These are phyloP conservation scores for Phialophora verrucosa DNA, from an alignment of 2,329 filamentous ascomycete species.

Conservation along the genomic window DNA sequence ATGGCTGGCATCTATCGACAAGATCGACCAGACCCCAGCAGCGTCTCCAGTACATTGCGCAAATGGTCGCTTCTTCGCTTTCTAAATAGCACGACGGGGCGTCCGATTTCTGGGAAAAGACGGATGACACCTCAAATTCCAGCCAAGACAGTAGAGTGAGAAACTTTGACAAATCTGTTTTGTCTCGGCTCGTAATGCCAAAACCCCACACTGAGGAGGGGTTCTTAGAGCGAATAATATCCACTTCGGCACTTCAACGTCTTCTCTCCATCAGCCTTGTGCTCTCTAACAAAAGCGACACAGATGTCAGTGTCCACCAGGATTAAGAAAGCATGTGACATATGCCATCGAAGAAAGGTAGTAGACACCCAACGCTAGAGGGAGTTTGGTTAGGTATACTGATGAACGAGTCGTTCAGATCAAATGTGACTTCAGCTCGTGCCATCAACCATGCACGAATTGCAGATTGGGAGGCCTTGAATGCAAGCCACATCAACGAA, in stretches of 20 bases:
- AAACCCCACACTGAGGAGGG: constrained; percentile 4
- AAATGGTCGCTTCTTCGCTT: too few species aligned
- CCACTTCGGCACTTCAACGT: too few species aligned
- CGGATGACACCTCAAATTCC: not conserved
- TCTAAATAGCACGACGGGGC: too few species aligned
- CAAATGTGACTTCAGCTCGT: constrained; percentile 20
- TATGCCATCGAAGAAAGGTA: constrained; percentile 28
- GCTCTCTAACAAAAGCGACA: not conserved
- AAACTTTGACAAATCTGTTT: not conserved
- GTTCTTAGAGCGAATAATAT: too few species aligned
- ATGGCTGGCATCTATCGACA: too few species aligned
- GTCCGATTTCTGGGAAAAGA: too few species aligned
- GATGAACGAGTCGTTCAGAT: constrained; percentile 2
- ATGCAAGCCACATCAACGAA: constrained; percentile 23
- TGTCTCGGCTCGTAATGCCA: constrained; percentile 8
- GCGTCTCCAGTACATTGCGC: too few species aligned
- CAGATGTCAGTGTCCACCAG: constrained; percentile 10
- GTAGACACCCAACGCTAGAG: not conserved
- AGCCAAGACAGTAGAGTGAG: not conserved
- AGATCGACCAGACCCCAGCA: too few species aligned
- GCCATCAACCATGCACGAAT: constrained; percentile 19
- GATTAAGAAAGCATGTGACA: constrained; percentile 17
- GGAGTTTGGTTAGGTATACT: not conserved
- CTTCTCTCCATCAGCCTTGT: too few species aligned
- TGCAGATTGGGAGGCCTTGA: constrained; percentile 11